Evolutionary conservation across 768 basidiomycete genomes (phyloP).

Genomic region (Russula griseocarnosa): DNA sequence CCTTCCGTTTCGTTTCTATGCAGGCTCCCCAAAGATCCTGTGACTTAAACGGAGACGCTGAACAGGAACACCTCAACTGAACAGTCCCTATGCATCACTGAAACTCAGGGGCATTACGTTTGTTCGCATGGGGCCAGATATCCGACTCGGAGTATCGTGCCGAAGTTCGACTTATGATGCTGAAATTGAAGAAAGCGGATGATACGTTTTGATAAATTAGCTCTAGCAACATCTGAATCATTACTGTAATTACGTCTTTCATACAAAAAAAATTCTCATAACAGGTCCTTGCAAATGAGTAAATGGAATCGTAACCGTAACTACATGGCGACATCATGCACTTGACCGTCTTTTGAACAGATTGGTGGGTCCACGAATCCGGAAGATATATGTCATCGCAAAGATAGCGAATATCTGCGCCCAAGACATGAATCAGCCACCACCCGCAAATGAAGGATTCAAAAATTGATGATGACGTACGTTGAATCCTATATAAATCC

Average conservation of each 20-base stretch:
- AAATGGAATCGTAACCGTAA: neutral
- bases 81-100: too few species aligned
- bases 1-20: too few species aligned
- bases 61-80: too few species aligned
- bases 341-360: conserved; percentile 12
- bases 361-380: conserved; percentile 37
- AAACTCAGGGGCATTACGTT: too few species aligned
- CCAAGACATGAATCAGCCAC: neutral
- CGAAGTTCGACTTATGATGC: too few species aligned
- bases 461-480: conserved; percentile 34
- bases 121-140: too few species aligned
- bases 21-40: too few species aligned
- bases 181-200: too few species aligned
- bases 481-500: conserved; percentile 43
- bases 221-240: neutral
- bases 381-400: conserved; percentile 54
- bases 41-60: too few species aligned
- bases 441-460: neutral
- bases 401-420: conserved; percentile 45
- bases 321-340: neutral
- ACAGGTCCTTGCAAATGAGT: neutral
- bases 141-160: too few species aligned
- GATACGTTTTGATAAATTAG: too few species aligned
- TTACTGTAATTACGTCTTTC: neutral
- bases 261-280: neutral